These are phyloP conservation scores for Candida piceae DNA, from an alignment of 805 yeast genomes.

Conservation along the genomic window DNA sequence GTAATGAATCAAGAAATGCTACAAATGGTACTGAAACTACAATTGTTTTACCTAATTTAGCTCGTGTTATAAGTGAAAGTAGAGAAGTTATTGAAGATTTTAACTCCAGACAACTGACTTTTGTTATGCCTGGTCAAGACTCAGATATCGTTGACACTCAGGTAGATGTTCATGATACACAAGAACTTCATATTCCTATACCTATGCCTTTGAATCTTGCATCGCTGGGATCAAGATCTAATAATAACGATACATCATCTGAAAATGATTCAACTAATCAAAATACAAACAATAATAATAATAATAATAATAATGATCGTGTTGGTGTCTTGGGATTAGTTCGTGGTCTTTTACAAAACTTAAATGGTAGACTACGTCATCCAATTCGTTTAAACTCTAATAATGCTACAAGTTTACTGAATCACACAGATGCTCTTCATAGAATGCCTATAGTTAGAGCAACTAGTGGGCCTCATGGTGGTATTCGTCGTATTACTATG, in stretches of 20 bases:
- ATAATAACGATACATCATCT: neutral
- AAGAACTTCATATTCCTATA: conserved; percentile 5
- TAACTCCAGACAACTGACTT: conserved; percentile 26
- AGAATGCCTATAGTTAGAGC: conserved; percentile 14
- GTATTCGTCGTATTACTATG: too few relatives aligned
- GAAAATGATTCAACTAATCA: neutral
- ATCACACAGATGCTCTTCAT: conserved; percentile 7
- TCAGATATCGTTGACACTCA: neutral
- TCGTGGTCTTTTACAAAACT: conserved; percentile 19
- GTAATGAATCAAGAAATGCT: conserved; percentile 1
- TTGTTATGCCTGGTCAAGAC: conserved; percentile 28
- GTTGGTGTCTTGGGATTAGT: conserved; percentile 21
- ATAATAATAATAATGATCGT: conserved; percentile 5
- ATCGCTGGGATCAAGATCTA: neutral
- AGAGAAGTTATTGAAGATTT: conserved; percentile 27
- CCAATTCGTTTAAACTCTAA: conserved; percentile 13
- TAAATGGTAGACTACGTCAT: conserved; percentile 20
- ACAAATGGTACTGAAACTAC: conserved; percentile 22
- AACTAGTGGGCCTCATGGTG: conserved; percentile 1
- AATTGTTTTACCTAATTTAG: conserved; percentile 33
- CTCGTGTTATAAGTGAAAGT: conserved; percentile 29
- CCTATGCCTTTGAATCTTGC: conserved; percentile 8
- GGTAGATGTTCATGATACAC: conserved; percentile 1
- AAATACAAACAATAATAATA: conserved; percentile 1
- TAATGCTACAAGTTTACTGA: conserved; percentile 3